Conservation (phyloP, 2,329 filamentous ascomycete species). For the Beauveria bassiana region DNA sequence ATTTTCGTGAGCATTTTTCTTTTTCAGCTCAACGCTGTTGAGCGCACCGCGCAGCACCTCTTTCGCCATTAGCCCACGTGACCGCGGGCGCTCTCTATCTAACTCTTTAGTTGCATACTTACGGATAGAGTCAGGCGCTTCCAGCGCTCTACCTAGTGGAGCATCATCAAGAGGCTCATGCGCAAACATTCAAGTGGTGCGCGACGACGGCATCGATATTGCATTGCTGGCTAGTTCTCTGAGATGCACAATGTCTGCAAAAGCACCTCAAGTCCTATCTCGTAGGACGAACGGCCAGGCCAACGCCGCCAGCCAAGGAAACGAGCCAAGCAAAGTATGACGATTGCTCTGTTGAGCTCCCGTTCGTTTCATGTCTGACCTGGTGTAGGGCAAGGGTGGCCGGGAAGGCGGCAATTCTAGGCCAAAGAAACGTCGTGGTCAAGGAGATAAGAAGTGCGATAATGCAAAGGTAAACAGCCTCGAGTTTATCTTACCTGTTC, state of each 20-base stretch:
- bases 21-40: background rate
- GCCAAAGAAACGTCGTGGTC: slow-evolving; percentile 20
- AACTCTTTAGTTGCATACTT: slow-evolving; percentile 11
- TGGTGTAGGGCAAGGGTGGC: slow-evolving; percentile 13
- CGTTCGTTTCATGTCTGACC: slow-evolving; percentile 8
- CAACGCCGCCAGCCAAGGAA: slow-evolving; percentile 18
- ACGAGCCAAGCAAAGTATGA: slow-evolving; percentile 16
- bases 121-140: background rate
- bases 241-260: slow-evolving; percentile 29
- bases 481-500: background rate
- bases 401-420: slow-evolving; percentile 16
- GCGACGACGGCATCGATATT: slow-evolving; percentile 11
- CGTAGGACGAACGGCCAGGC: slow-evolving; percentile 27
- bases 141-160: background rate
- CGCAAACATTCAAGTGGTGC: background rate
- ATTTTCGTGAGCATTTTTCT: background rate
- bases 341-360: background rate
- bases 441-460: slow-evolving; percentile 22
- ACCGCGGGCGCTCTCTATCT: background rate
- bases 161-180: background rate
- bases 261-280: slow-evolving; percentile 28
- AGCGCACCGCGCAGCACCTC: background rate
- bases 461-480: slow-evolving; percentile 19
- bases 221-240: slow-evolving; percentile 2
- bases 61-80: background rate